Evolutionary conservation across 2,329 filamentous ascomycete species (phyloP).

Genomic region (Pseudogymnoascus sp.): DNA sequence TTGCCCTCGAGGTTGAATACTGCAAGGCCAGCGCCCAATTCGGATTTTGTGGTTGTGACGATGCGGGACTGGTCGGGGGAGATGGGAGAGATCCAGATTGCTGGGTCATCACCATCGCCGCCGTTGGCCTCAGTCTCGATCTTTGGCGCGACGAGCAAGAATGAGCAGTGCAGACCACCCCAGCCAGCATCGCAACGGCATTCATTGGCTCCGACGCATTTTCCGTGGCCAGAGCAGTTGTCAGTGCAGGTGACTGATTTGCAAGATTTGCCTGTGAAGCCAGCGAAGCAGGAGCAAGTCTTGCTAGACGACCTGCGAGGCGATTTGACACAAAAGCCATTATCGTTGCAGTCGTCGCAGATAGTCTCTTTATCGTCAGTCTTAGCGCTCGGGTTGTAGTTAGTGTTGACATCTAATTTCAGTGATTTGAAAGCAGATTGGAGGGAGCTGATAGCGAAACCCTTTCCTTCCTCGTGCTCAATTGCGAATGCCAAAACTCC

Average conservation of each 20-base stretch:
- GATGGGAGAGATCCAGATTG: conserved; percentile 41
- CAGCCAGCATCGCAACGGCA: conserved; percentile 38
- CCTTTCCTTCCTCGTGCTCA: conserved; percentile 34
- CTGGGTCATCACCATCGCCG: conserved; percentile 42
- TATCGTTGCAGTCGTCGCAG: background rate
- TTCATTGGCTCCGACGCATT: conserved; percentile 36
- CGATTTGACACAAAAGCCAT: background rate
- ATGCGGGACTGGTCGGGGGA: conserved; percentile 39
- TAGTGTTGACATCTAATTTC: conserved; percentile 31
- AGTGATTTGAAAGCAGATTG: conserved; percentile 30
- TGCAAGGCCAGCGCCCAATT: conserved; percentile 40
- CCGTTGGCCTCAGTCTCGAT: conserved; percentile 40
- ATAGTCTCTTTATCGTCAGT: background rate
- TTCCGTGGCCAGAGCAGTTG: conserved; percentile 37
- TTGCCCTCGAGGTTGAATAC: conserved; percentile 45
- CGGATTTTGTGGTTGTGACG: conserved; percentile 47
- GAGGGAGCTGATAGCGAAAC: conserved; percentile 37
- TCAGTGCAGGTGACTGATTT: conserved; percentile 33
- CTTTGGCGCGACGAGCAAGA: conserved; percentile 35
- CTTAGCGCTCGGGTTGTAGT: conserved; percentile 29
- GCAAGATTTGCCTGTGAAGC: conserved; percentile 34
- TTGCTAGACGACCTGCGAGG: conserved; percentile 22
- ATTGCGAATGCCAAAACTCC: conserved; percentile 38
- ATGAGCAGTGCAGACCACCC: conserved; percentile 41
- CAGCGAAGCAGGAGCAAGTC: conserved; percentile 39